Conservation (phyloP, 2,329 filamentous ascomycete species). For the Spiromastix sp. region DNA sequence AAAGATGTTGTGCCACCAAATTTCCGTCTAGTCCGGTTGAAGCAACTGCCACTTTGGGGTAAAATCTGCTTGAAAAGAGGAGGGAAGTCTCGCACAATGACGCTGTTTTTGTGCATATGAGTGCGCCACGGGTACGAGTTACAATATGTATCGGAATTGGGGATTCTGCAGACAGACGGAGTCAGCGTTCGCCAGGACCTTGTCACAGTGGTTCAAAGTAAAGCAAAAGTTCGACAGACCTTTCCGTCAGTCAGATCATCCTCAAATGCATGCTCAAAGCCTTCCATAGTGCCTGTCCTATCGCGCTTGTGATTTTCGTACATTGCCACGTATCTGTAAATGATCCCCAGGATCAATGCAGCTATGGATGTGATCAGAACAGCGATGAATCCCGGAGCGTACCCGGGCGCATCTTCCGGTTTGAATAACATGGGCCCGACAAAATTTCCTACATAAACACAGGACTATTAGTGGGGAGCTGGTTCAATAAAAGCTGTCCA, state of each 20-base stretch:
- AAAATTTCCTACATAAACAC: constrained; percentile 35
- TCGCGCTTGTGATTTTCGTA: constrained; percentile 37
- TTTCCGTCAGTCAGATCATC: constrained; percentile 41
- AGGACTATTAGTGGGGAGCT: too few relatives aligned
- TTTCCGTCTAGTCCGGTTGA: too few relatives aligned
- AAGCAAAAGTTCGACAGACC: constrained; percentile 7
- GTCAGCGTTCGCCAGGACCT: background rate
- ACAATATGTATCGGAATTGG: constrained; percentile 4
- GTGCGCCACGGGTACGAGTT: too few relatives aligned
- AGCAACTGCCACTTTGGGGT: too few relatives aligned
- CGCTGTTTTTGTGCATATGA: too few relatives aligned
- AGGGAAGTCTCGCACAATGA: too few relatives aligned
- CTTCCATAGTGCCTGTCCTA: constrained; percentile 34
- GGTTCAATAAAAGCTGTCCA: too few relatives aligned
- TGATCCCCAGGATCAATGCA: constrained; percentile 21
- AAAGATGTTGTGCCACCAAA: too few relatives aligned
- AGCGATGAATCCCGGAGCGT: constrained; percentile 30
- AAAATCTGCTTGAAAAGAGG: too few relatives aligned
- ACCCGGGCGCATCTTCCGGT: constrained; percentile 31
- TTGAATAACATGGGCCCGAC: constrained; percentile 36
- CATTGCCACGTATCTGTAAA: constrained; percentile 27
- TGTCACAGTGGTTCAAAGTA: background rate
- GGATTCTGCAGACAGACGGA: background rate
- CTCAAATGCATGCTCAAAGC: constrained; percentile 43
- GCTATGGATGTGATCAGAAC: constrained; percentile 26